These are phyloP conservation scores for Parietaria judaica DNA, from an alignment of 306 rosid species.

Conservation along the genomic window DNA sequence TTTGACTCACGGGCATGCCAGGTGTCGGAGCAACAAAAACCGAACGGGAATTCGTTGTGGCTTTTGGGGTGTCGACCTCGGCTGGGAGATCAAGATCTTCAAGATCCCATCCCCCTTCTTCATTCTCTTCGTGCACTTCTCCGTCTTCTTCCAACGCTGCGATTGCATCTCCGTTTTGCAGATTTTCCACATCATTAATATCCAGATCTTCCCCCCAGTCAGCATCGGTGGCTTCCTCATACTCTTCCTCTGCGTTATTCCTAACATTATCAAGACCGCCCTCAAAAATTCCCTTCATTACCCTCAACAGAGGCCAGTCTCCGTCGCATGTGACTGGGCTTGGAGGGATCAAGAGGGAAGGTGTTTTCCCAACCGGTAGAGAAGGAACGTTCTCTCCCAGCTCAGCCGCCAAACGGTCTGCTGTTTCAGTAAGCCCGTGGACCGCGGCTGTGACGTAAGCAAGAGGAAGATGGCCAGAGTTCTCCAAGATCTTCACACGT, in stretches of 20 bases:
- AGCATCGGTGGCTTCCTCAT: conserved; percentile 55
- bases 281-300: conserved; percentile 66
- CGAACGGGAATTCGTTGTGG: conserved; percentile 34
- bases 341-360: conserved; percentile 67
- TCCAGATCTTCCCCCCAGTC: conserved; percentile 71
- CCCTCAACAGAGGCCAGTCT: conserved; percentile 85
- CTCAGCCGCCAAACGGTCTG: conserved; percentile 63
- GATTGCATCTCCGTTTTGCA: conserved; percentile 58
- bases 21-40: conserved; percentile 69
- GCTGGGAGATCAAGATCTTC: conserved; percentile 81
- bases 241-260: conserved; percentile 40
- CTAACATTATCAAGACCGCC: conserved; percentile 53
- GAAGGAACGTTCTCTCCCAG: conserved; percentile 68
- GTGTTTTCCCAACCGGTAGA: conserved; percentile 48
- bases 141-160: conserved; percentile 46
- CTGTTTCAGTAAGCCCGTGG: conserved; percentile 66
- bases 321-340: conserved; percentile 55
- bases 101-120: conserved; percentile 73
- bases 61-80: conserved; percentile 60
- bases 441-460: conserved; percentile 60
- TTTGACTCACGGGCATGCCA: conserved; percentile 76
- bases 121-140: conserved; percentile 48
- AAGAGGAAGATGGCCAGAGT: conserved; percentile 70
- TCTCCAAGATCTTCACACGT: conserved; percentile 73
- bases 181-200: conserved; percentile 46